Conservation (phyloP, 805 yeast genomes). For the Kazachstania africana region DNA sequence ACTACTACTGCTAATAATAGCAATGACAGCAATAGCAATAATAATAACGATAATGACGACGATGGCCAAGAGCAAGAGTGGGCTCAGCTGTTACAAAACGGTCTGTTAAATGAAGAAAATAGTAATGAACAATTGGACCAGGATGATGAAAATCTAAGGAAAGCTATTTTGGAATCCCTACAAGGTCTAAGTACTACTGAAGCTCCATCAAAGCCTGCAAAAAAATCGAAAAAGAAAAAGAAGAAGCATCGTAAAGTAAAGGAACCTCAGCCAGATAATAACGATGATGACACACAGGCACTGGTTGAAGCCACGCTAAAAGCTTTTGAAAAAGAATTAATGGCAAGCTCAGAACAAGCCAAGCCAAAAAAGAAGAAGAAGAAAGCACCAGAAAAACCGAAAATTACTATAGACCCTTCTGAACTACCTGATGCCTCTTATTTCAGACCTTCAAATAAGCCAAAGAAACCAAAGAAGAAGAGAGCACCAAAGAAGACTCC, state of each 20-base stretch:
- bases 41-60: constrained; percentile 2
- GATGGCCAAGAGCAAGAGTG: constrained; percentile 15
- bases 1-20: background rate
- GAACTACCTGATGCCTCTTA: background rate
- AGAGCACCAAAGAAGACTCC: constrained; percentile 6
- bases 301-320: constrained; percentile 25
- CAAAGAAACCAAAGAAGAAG: constrained; percentile 17
- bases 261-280: constrained; percentile 8
- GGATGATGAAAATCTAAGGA: constrained; percentile 25
- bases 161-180: constrained; percentile 23
- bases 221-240: constrained; percentile 10
- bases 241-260: constrained; percentile 12
- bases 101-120: constrained; percentile 10
- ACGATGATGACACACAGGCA: constrained; percentile 24
- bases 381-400: constrained; percentile 1
- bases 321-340: constrained; percentile 23
- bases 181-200: constrained; percentile 6
- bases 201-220: constrained; percentile 3
- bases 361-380: constrained; percentile 2
- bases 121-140: constrained; percentile 17
- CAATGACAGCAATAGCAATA: background rate
- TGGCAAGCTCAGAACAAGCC: constrained; percentile 4
- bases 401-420: background rate
- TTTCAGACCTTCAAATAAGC: background rate
- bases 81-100: constrained; percentile 23